phyloP scores from a whole-genome alignment of 768 basidiomycete genomes.

The Coprinellus aureogranulatus region DNA sequence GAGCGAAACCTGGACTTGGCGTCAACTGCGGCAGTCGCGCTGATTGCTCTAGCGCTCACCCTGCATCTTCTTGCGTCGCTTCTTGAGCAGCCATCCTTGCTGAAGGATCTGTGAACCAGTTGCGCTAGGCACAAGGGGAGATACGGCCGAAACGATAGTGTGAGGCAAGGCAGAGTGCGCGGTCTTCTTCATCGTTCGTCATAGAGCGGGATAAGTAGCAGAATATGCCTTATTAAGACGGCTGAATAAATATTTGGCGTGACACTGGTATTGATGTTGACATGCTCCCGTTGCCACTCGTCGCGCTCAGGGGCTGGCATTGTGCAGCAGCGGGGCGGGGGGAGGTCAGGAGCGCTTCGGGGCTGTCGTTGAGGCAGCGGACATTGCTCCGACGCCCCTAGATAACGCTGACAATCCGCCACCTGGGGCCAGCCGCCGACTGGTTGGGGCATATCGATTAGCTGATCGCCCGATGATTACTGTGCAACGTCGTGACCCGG shows the following conservation, averaged over 20 bases:
- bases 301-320: background rate
- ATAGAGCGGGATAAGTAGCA: too few relatives aligned
- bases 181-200: conserved; percentile 4
- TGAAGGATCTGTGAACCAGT: conserved; percentile 31
- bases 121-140: background rate
- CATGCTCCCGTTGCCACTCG: too few relatives aligned
- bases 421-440: background rate
- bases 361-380: background rate
- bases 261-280: background rate
- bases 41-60: conserved; percentile 30
- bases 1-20: conserved; percentile 65
- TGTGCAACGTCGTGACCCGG: conserved; percentile 5
- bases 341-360: background rate
- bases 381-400: conserved; percentile 1
- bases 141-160: conserved; percentile 1
- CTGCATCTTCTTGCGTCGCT: conserved; percentile 86
- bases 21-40: background rate
- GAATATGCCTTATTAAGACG: too few relatives aligned
- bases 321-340: background rate
- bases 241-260: background rate
- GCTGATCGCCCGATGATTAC: conserved; percentile 16
- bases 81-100: conserved; percentile 84
- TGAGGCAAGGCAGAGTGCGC: background rate
- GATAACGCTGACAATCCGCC: conserved; percentile 3
- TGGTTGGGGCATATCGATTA: conserved; percentile 20